Percentiles rank a stretch among this genome's conserved stretches.
Conservation (phyloP, 83 land plant species). For the Picea engelmannii region DNA sequence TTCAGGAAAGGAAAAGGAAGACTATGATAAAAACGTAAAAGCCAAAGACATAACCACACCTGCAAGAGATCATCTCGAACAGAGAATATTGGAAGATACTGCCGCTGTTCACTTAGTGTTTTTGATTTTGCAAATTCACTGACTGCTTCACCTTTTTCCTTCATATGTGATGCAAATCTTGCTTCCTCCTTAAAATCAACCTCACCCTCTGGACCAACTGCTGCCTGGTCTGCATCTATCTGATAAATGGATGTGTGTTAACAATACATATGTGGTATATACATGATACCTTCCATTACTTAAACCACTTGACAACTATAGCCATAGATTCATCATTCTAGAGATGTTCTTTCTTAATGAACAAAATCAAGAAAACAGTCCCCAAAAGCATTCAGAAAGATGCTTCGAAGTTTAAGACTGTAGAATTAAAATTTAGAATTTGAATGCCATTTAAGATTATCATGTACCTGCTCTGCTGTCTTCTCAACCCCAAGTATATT, state of each 20-base stretch:
- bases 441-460: slow-evolving; percentile 1
- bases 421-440: background rate
- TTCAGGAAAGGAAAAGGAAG: background rate
- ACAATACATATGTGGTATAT: background rate
- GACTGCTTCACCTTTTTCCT: slow-evolving; percentile 92
- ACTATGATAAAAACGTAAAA: background rate
- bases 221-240: slow-evolving; percentile 91
- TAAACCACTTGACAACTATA: background rate
- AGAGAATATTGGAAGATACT: slow-evolving; percentile 92
- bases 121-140: slow-evolving; percentile 96
- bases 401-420: background rate
- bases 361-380: background rate
- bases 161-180: slow-evolving; percentile 89
- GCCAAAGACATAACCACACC: slow-evolving; percentile 30
- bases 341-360: background rate
- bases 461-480: slow-evolving; percentile 79
- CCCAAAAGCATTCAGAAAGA: background rate
- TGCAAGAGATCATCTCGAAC: slow-evolving; percentile 91
- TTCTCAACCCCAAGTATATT: slow-evolving; percentile 95
- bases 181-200: slow-evolving; percentile 92
- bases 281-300: background rate
- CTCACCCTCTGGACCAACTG: slow-evolving; percentile 90
- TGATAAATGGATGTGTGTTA: slow-evolving; percentile 21
- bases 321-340: background rate
- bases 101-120: slow-evolving; percentile 84